Percentiles rank a stretch among this genome's conserved stretches.
Evolutionary conservation across 352 stramenopile species (phyloP).

Genomic region (Globisporangium cederbergense): DNA sequence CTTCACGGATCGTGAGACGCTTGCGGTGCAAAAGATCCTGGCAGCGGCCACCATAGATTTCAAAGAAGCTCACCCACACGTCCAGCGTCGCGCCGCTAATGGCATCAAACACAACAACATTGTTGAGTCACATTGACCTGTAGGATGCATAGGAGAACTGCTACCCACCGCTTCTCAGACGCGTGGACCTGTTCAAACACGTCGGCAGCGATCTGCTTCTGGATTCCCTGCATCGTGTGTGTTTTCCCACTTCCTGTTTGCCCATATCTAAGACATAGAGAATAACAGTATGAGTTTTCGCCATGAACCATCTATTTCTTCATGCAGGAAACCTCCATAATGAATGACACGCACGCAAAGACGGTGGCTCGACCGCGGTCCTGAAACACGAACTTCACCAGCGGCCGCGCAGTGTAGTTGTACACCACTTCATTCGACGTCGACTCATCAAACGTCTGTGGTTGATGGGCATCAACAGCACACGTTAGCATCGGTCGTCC

Average conservation of each 20-base stretch:
- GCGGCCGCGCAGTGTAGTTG: slow-evolving; percentile 82
- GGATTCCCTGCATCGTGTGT: slow-evolving; percentile 92
- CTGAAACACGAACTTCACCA: slow-evolving; percentile 94
- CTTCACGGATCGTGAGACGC: slow-evolving; percentile 91
- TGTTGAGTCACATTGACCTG: neutral
- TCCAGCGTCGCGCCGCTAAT: slow-evolving; percentile 57
- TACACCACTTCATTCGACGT: slow-evolving; percentile 94
- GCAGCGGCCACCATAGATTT: slow-evolving; percentile 96
- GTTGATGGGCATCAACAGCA: slow-evolving; percentile 27
- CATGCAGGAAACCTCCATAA: neutral
- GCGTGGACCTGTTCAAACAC: slow-evolving; percentile 73
- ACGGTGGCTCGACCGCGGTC: slow-evolving; percentile 92
- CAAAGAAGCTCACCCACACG: slow-evolving; percentile 94
- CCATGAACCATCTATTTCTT: neutral
- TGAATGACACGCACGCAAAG: slow-evolving; percentile 88
- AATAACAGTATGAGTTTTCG: neutral
- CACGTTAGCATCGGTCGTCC: neutral
- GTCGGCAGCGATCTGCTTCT: slow-evolving; percentile 71
- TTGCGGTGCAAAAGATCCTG: slow-evolving; percentile 93
- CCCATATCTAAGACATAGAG: slow-evolving; percentile 52
- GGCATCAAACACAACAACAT: neutral
- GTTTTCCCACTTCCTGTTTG: slow-evolving; percentile 94
- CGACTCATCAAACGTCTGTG: slow-evolving; percentile 93
- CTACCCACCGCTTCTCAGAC: slow-evolving; percentile 32
- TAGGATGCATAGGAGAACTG: neutral